Base-by-base conservation (phyloP, 331 rosid species). In the Ulmus americana region DNA sequence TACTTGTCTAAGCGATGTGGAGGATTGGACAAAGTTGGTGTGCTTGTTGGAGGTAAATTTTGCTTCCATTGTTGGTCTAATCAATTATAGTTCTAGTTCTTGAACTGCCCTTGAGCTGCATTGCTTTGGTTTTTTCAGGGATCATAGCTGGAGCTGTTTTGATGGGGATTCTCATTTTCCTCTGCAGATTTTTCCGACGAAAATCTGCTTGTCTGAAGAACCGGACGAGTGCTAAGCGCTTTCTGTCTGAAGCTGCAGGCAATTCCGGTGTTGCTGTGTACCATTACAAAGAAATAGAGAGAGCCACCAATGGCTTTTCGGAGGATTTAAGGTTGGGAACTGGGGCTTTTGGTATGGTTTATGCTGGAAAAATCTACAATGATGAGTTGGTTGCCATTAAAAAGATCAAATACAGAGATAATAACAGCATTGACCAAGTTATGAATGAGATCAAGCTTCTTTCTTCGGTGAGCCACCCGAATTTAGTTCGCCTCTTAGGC, bases 401-500 rank as follows among this genome's bases (percentile, higher is more conserved):
- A 76, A 92, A 78, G 70, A 86, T 92, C 28, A 88, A 79, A 80
- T 53, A 87, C 28, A 83, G 91, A 69, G 97, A 92, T 75, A 76
- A 85, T 68, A 85, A 88, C 69, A 82, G 90, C 70, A 82, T 86
- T 68, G 98, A 86, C 70, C 96, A 82, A 76, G 90, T 92, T 42
- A 76, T 92, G 90, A 92, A 92, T 75, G 98, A 92, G 85, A 89
- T 92, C 79, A 88, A 74, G 46, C 88, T 92, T 39, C 94, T 92
- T 22, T 88, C 98, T 14, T 92, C 84, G 5, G 98, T 92, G 64
- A 92, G 98, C 84, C 98, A 92, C 70, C 96, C 91, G 3, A 92
- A 92, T 69, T 76, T 92, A 45, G 98, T 92, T 45, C 95, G 97
- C 49, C 88, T 92, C 62, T 65, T 92, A 45, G 98, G 96, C 61